Conservation (phyloP, 805 yeast species). For the Candida adriatica region DNA sequence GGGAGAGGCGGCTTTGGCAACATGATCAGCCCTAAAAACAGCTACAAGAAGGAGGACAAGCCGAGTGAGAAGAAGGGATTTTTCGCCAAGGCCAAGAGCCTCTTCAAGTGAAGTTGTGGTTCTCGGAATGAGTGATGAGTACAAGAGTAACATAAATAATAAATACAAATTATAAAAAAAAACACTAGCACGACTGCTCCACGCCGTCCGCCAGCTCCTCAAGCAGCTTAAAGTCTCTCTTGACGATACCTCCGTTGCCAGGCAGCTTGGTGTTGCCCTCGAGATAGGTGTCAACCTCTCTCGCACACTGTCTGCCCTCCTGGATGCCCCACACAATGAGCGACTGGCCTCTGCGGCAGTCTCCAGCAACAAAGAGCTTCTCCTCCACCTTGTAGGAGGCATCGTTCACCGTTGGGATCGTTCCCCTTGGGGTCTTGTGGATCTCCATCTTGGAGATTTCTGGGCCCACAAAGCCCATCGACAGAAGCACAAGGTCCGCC, state of each 20-base stretch:
- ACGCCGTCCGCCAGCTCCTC: slow-evolving; percentile 55
- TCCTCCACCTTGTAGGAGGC: slow-evolving; percentile 66
- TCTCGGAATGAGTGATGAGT: not conserved
- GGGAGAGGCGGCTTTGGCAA: slow-evolving; percentile 69
- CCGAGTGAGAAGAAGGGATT: slow-evolving; percentile 30
- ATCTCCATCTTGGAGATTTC: slow-evolving; percentile 68
- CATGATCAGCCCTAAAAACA: slow-evolving; percentile 34
- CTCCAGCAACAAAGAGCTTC: slow-evolving; percentile 93
- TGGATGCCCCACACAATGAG: slow-evolving; percentile 99
- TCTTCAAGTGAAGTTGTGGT: slow-evolving; percentile 26
- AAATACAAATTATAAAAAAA: not conserved
- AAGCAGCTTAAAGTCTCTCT: slow-evolving; percentile 69
- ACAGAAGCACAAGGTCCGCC: slow-evolving; percentile 87
- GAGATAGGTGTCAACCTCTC: slow-evolving; percentile 78
- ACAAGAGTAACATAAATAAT: not conserved
- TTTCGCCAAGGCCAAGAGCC: slow-evolving; percentile 38
- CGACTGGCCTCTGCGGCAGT: slow-evolving; percentile 98
- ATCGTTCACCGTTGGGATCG: slow-evolving; percentile 47
- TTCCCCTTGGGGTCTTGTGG: slow-evolving; percentile 77
- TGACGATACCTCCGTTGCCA: slow-evolving; percentile 88
- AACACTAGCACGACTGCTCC: slow-evolving; percentile 4
- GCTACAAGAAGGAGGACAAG: slow-evolving; percentile 19
- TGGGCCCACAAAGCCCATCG: slow-evolving; percentile 98
- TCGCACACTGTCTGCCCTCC: slow-evolving; percentile 98
- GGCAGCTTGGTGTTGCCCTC: slow-evolving; percentile 81